Percentiles rank a stretch among this genome's conserved stretches.
These are phyloP conservation scores for Davidsoniella neocaledoniae DNA, from an alignment of 2,329 filamentous ascomycete species.

Conservation along the genomic window DNA sequence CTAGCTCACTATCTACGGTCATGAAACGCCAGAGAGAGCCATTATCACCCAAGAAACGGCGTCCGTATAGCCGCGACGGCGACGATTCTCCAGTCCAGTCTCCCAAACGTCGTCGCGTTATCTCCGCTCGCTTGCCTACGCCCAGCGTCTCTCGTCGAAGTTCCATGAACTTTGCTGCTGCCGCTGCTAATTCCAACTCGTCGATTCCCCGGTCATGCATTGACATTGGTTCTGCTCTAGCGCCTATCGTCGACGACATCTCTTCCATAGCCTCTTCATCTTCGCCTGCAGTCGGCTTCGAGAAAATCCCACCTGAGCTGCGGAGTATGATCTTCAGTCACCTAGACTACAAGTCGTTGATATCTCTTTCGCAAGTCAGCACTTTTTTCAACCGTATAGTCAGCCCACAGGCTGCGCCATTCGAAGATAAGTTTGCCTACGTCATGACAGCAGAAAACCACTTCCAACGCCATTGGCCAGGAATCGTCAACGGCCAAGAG, in stretches of 20 bases:
- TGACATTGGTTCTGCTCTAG: constrained; percentile 10
- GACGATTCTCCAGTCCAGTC: constrained; percentile 6
- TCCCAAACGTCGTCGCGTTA: constrained; percentile 8
- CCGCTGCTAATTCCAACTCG: not conserved
- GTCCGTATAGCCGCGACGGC: not conserved
- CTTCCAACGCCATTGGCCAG: constrained; percentile 24
- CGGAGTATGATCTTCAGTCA: constrained; percentile 20
- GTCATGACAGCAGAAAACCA: constrained; percentile 26
- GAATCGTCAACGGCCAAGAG: constrained; percentile 16
- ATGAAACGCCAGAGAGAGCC: constrained; percentile 1
- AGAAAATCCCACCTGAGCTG: constrained; percentile 21
- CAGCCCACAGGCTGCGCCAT: constrained; percentile 20
- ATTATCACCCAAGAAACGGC: constrained; percentile 2
- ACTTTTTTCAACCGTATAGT: constrained; percentile 20
- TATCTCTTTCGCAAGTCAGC: constrained; percentile 23
- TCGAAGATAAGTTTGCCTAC: constrained; percentile 23
- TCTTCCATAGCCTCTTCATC: not conserved
- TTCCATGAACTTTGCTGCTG: constrained; percentile 9
- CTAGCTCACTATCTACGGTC: not conserved
- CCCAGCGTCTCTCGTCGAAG: constrained; percentile 10
- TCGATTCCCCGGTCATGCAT: constrained; percentile 10
- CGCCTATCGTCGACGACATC: constrained; percentile 1
- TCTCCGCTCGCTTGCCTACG: constrained; percentile 9
- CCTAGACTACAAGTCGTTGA: constrained; percentile 26
- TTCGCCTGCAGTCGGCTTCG: constrained; percentile 14